Percentiles rank a stretch among this genome's conserved stretches.
These are phyloP conservation scores for Monosporascus sp. DNA, from an alignment of 2,329 filamentous ascomycete genomes.

Conservation along the genomic window DNA sequence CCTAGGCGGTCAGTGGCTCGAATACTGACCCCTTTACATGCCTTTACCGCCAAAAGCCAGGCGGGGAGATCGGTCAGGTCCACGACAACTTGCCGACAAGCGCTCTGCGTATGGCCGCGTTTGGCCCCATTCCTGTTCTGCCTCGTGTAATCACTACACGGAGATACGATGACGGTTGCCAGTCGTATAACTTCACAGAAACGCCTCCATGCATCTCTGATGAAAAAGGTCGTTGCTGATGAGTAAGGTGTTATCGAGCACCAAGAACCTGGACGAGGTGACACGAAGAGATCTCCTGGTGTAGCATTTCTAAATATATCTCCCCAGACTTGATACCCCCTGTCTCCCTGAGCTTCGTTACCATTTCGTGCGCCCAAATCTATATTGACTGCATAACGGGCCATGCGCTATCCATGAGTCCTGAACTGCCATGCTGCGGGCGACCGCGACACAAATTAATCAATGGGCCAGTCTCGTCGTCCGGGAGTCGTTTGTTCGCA, in stretches of 20 bases:
- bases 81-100: not conserved
- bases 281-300: not conserved
- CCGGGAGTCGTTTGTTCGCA: not conserved
- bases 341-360: not conserved
- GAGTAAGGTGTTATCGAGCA: not conserved
- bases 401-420: not conserved
- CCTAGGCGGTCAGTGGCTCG: not conserved
- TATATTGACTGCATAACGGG: not conserved
- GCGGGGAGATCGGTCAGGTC: not conserved
- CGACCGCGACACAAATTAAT: not conserved
- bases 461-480: not conserved
- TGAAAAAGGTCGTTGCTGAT: too few species aligned
- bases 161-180: too few species aligned
- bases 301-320: not conserved
- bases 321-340: not conserved
- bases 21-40: too few species aligned
- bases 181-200: not conserved
- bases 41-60: not conserved
- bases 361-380: not conserved
- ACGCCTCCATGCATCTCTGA: not conserved
- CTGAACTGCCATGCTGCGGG: not conserved
- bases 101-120: not conserved
- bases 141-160: not conserved
- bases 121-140: not conserved
- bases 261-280: not conserved